Evolutionary conservation across 2,329 filamentous ascomycete species (phyloP), one percentile per base, ranked within the genome.

Genomic region (Apiospora aurea): DNA sequence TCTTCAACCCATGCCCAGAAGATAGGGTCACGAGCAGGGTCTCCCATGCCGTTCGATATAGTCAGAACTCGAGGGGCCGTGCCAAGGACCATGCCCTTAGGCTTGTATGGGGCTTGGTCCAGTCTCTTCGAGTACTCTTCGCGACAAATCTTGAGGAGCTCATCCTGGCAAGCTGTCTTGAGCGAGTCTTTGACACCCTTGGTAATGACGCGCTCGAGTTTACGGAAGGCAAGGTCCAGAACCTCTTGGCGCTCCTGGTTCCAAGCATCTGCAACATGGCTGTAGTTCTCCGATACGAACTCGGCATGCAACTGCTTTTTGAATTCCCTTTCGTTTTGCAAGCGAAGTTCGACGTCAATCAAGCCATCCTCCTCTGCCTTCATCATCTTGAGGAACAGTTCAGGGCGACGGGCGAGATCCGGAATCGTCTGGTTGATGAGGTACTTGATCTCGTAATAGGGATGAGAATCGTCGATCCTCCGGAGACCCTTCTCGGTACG

Each of bases 401-500:
- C 95, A 1, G 96, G 96, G 70, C 93, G 91, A 70, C 91, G 90
- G 2, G 94, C 93, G 72, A 98, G 89, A 75, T 96, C 93, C 57
- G 87, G 86, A 73, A 98, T 93, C 10, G 94, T 93, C 82, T 98
- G 95, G 77, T 96, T 95, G 75, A 94, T 91, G 26, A 99, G 87
- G 77, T 99, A 99, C 82, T 99, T 97, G 85, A 99, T 94, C 82
- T 98, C 96, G 80, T 98, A 98, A 82, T 97, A 98, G 0, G 95
- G 94, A 78, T 98, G 95, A 34, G 96, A 91, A 74, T 98, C 96
- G 77, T 97, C 95, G 76, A 99, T 98, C 79, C 94, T 94, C 72
- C 94, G 93, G 70, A 98, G 85, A 41, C 96, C 96, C 83, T 98
- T 99, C 73, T 98, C 95, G 0, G 96, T 99, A 71, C 96, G 91